A percentile compares a stretch with the other conserved stretches of the same genome.
phyloP scores from a whole-genome alignment of 2,329 filamentous ascomycete species.

The Thielaviopsis ethacetica region DNA sequence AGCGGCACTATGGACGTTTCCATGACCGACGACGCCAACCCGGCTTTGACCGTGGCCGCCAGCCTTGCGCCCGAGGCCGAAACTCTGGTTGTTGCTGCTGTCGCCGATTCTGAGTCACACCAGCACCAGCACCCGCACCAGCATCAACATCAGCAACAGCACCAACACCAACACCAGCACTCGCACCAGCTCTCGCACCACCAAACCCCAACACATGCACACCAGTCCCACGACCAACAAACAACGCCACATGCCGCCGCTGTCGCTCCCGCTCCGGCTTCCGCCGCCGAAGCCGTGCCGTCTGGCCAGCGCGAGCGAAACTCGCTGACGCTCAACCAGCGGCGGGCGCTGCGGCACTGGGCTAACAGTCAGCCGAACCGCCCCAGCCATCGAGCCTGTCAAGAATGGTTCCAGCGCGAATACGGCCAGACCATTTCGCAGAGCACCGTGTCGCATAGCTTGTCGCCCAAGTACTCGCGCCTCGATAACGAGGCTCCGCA shows the following conservation, averaged over 20 bases:
- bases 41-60: neutral
- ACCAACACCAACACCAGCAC: no score
- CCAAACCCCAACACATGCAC: neutral
- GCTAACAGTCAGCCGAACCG: conserved; percentile 38
- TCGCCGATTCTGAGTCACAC: neutral
- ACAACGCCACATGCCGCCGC: conserved; percentile 6
- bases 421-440: conserved; percentile 46
- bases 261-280: conserved; percentile 12
- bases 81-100: conserved; percentile 2
- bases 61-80: conserved; percentile 6
- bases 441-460: conserved; percentile 45
- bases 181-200: neutral
- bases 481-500: conserved; percentile 43
- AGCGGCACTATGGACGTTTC: conserved; percentile 1
- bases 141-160: no score
- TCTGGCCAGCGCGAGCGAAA: conserved; percentile 31
- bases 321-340: conserved; percentile 45
- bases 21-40: conserved; percentile 4
- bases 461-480: conserved; percentile 45
- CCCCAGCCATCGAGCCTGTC: conserved; percentile 44
- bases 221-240: neutral
- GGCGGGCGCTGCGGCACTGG: conserved; percentile 43
- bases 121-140: neutral
- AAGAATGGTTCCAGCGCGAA: conserved; percentile 43
- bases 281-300: neutral